Percentiles rank a stretch among this genome's conserved stretches.
These are phyloP conservation scores for Sporobolus alterniflorus DNA, from an alignment of 202 grass and related monocot genomes.

Conservation along the genomic window DNA sequence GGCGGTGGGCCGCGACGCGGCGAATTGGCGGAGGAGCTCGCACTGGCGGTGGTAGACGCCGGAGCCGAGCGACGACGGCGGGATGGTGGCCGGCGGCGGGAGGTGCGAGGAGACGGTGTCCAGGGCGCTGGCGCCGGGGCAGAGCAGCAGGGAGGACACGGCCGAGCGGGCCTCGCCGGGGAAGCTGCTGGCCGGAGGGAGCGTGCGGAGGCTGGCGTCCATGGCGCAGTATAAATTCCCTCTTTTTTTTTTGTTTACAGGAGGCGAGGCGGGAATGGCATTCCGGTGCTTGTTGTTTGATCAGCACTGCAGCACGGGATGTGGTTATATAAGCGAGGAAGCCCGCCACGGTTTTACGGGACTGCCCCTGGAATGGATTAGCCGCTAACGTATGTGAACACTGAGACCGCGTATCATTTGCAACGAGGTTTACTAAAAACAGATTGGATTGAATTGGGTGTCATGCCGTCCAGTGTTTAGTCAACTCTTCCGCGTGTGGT, in stretches of 20 bases:
- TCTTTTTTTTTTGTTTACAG: not conserved
- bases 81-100: conserved; percentile 45
- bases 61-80: conserved; percentile 73
- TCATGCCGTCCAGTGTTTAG: no score
- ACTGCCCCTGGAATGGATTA: conserved; percentile 2
- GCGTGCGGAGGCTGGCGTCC: conserved; percentile 57
- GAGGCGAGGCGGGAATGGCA: conserved; percentile 33
- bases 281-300: not conserved
- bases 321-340: conserved; percentile 40
- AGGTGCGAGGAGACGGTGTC: conserved; percentile 86
- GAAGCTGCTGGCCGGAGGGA: conserved; percentile 45
- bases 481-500: conserved; percentile 24
- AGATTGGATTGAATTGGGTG: no score
- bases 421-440: not conserved
- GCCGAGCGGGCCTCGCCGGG: conserved; percentile 67
- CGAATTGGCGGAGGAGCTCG: conserved; percentile 77
- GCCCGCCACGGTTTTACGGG: not conserved
- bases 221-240: conserved; percentile 34
- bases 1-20: conserved; percentile 24
- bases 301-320: not conserved
- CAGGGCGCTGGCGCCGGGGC: conserved; percentile 57
- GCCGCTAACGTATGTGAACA: not conserved
- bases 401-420: not conserved
- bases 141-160: conserved; percentile 75
- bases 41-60: conserved; percentile 84